Base-by-base conservation (phyloP, 2,329 filamentous ascomycete genomes). In the Meredithiella fracta region DNA sequence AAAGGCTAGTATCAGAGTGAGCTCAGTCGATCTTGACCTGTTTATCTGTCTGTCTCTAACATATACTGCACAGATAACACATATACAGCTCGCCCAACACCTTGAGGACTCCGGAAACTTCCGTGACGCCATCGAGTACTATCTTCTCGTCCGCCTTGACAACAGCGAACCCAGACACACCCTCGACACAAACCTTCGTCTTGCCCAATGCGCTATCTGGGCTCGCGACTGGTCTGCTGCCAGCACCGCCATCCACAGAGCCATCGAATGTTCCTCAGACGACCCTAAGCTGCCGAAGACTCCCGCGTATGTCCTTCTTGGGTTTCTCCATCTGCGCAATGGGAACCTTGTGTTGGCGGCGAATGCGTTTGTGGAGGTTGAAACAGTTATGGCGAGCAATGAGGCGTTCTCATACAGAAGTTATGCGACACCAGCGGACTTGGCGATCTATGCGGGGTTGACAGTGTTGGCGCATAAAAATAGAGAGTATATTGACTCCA, bases 1-100 rank as follows among this genome's bases (percentile, higher is more conserved):
- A 63, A 95, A 96, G 67, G 92, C 98, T 70, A 96, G 89, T 70
- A 95, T 97, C 64, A 72, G 90, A 62, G 89, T 94, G 73, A 49
- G 59, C 29, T 11, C 29, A 5, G 11, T 34, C 29, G 23, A n/a
- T 3, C 34, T 17, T 51, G 29, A 22, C 51, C 5, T 47, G 8
- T 29, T 26, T 34, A 37, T n/a, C 11, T 11, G 50, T 25, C 15
- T 29, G 4, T 31, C 15, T 8, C 8, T 14, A 56, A 44, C 20
- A 8, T 44, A n/a, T 17, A 17, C n/a, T 9, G 4, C 15, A 44
- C 20, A 49, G 86, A 96, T 97, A 82, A 91, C 88, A 47, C 86
- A 96, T 63, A 89, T 96, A 67, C 92, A 97, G 63, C 73, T 97
- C 3, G 92, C 88, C 44, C 81, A 80, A 59, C 89, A 95, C 68